A percentile compares a stretch with the other conserved stretches of the same genome.
phyloP scores from a whole-genome alignment of 1,284 basidiomycete genomes.

The Pholiota adiposa region DNA sequence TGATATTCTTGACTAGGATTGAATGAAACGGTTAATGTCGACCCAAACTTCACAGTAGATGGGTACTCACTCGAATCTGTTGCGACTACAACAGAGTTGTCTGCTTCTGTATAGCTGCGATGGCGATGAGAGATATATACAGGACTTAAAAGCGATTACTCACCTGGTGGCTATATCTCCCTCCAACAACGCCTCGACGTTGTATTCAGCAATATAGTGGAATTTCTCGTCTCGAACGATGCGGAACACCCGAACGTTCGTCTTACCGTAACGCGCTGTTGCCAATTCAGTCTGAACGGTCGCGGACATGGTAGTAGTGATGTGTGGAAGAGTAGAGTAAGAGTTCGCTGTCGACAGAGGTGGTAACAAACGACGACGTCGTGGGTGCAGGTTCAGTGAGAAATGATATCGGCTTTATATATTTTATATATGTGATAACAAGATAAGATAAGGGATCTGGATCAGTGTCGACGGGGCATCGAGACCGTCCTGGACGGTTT shows the following conservation, averaged over 20 bases:
- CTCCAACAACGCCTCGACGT: constrained; percentile 77
- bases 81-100: constrained; percentile 85
- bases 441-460: constrained; percentile 7
- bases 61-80: constrained; percentile 80
- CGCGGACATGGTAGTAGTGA: constrained; percentile 1
- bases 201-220: constrained; percentile 83
- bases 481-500: neutral
- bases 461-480: neutral
- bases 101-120: constrained; percentile 77
- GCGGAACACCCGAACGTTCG: constrained; percentile 83
- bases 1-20: constrained; percentile 86
- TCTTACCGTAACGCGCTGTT: constrained; percentile 81
- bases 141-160: constrained; percentile 17
- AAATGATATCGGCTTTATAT: neutral
- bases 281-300: constrained; percentile 18
- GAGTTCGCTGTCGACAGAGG: no score
- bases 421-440: neutral
- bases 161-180: constrained; percentile 78
- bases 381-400: neutral
- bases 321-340: neutral
- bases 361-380: no score
- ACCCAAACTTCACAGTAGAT: neutral
- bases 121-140: neutral
- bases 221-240: constrained; percentile 74
- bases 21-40: neutral